Base-by-base conservation (phyloP, 306 rosid species). In the Prunus salicina region DNA sequence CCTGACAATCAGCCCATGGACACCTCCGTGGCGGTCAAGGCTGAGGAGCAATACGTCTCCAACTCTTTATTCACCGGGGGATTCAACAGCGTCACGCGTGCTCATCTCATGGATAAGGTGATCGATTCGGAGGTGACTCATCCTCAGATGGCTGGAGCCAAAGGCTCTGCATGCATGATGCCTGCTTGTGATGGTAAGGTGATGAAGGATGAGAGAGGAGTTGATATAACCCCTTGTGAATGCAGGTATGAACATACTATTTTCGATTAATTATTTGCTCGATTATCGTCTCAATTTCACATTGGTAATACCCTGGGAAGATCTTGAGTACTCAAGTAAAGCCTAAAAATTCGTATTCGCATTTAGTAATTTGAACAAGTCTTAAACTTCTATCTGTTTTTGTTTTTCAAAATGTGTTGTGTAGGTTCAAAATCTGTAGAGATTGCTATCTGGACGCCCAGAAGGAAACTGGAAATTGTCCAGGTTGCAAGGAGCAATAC, bases 91-190 rank as follows among this genome's bases (percentile, higher is more conserved):
- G 94, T 91, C 0, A 93, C 98, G 0, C 83, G 97, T 24, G 97
- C 98, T 0, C 98, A 91, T 82, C 78, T 93, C 15, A 93, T 93
- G 98, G 98, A 93, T 67, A 93, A 90, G 83, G 98, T 91, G 6
- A 93, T 93, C 4, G 96, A 93, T 65, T 90, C 98, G 0, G 94
- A 90, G 76, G 98, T 93, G 0, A 84, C 68, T 50, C 97, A 93
- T 79, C 97, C 98, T 51, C 98, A 93, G 60, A 93, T 93, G 97
- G 98, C 98, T 0, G 98, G 98, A 9, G 82, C 98, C 67, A 93
- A 87, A 78, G 98, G 97, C 19, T 93, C 98, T 38, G 77, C 94
- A 0, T 93, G 97, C 73, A 72, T 87, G 2, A 85, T 93, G 82
- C 87, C 82, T 32, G 84, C 90, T 69, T 93, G 98, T 75, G 93